These are phyloP conservation scores for Trichoderma polysporum DNA, from an alignment of 2,329 filamentous ascomycete species.

Conservation along the genomic window DNA sequence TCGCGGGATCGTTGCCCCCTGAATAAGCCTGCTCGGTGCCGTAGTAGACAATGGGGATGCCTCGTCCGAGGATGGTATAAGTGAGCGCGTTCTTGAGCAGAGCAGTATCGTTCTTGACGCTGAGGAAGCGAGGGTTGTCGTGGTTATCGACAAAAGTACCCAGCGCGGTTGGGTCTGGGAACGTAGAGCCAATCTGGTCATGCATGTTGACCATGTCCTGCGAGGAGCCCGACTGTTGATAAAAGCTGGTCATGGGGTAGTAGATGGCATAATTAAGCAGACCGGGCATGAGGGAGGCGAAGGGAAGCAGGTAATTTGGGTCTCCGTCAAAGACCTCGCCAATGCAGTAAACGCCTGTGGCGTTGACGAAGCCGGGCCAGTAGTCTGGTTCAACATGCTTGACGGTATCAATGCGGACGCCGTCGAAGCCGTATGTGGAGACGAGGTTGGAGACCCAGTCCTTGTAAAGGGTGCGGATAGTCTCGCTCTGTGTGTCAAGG, in stretches of 20 bases:
- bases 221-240: slow-evolving; percentile 40
- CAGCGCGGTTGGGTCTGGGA: slow-evolving; percentile 46
- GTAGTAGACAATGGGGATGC: slow-evolving; percentile 65
- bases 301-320: slow-evolving; percentile 51
- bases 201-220: slow-evolving; percentile 42
- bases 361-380: slow-evolving; percentile 53
- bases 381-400: slow-evolving; percentile 62
- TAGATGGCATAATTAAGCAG: slow-evolving; percentile 60
- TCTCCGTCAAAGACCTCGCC: slow-evolving; percentile 61
- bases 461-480: slow-evolving; percentile 51
- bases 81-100: slow-evolving; percentile 61
- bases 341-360: slow-evolving; percentile 58
- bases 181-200: slow-evolving; percentile 35
- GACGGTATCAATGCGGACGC: slow-evolving; percentile 60
- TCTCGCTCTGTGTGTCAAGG: slow-evolving; percentile 53
- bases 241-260: slow-evolving; percentile 43
- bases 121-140: slow-evolving; percentile 55
- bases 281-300: slow-evolving; percentile 55
- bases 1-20: slow-evolving; percentile 47
- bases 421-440: slow-evolving; percentile 60
- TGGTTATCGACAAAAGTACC: slow-evolving; percentile 60
- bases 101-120: slow-evolving; percentile 50
- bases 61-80: slow-evolving; percentile 60
- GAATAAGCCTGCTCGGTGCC: slow-evolving; percentile 63
- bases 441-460: slow-evolving; percentile 61